These are phyloP conservation scores for Prorocentrum cordatum DNA, from an alignment of 169 alveolate genomes.

Conservation along the genomic window DNA sequence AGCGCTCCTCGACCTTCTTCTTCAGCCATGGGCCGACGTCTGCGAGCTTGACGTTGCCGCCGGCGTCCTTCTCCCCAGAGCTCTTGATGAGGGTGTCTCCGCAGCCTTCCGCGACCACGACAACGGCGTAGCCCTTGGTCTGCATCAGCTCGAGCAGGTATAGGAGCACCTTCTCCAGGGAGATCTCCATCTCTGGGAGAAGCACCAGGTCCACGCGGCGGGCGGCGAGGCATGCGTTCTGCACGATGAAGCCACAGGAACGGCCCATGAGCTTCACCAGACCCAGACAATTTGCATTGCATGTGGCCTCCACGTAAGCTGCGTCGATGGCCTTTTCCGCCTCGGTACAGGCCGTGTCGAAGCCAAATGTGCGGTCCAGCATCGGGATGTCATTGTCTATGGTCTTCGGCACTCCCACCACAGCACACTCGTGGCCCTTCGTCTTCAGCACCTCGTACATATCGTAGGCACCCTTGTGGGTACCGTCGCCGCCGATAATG, in stretches of 20 bases:
- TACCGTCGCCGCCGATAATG: constrained; percentile 66
- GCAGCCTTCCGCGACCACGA: constrained; percentile 64
- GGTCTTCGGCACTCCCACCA: constrained; percentile 50
- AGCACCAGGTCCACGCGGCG: constrained; percentile 51
- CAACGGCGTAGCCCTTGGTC: constrained; percentile 33
- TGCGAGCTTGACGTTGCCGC: constrained; percentile 56
- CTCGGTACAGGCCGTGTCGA: constrained; percentile 56
- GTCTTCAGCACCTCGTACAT: background rate
- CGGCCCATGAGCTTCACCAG: constrained; percentile 58
- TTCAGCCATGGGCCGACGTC: constrained; percentile 68
- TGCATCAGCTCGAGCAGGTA: constrained; percentile 36
- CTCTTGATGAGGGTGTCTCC: constrained; percentile 54
- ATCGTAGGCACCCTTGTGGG: constrained; percentile 52
- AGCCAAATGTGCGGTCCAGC: constrained; percentile 58
- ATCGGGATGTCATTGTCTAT: constrained; percentile 60
- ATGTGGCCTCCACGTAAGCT: constrained; percentile 40
- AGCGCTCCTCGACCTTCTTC: constrained; percentile 14
- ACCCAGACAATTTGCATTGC: constrained; percentile 63
- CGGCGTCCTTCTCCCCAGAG: constrained; percentile 48
- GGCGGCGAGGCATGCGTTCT: constrained; percentile 43
- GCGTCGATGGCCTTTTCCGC: constrained; percentile 40
- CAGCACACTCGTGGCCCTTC: background rate
- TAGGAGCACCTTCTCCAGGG: constrained; percentile 13
- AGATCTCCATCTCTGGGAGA: constrained; percentile 52
- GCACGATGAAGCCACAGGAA: constrained; percentile 55